Base-by-base conservation (phyloP, 345 rosid genomes). In the Cardamine chenopodiifolia region DNA sequence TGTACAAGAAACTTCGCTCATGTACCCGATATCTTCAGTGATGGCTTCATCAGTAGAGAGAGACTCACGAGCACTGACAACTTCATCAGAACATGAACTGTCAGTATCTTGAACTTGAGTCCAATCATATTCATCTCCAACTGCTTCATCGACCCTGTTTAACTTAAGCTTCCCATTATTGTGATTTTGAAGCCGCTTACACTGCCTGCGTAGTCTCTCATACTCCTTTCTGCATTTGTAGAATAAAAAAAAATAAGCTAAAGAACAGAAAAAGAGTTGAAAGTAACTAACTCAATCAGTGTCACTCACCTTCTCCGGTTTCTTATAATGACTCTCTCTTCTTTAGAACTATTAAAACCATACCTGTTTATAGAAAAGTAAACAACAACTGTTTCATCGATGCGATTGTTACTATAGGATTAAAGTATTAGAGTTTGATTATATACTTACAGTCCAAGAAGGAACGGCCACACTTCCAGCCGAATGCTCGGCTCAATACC, bases 401-500 rank as follows among this genome's bases (percentile, higher is more conserved):
- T 9, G 4, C 17, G 3, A 49, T 34, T 23, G 48, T 58, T 32
- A 20, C 37, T 19, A 58, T 47, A 58, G 5, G 26, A 14, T 71
- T 31, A 49, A 48, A 1, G 13, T 29, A 55, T 22, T 13, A 52
- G 75, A 71, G 59, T 37, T 10, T 61, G 71, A 48, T 49, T 20
- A 25, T 26, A 50, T 34, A 73, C 99, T 90, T 86, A 95, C 99
- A 96, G 89, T 77, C 98, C 98, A 60, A 96, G 98, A 49, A 96
- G 98, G 80, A 92, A 96, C 0, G 98, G 98, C 99, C 99, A 96
- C 49, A 96, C 98, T 76, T 92, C 97, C 18, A 86, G 66, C 69
- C 98, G 84, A 76, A 96, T 88, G 83, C 82, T 86, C 15, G 98
- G 94, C 83, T 96, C 88, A 55, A 96, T 84, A 68, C 99, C 99